Conservation (phyloP, 306 rosid genomes). For the Trifolium dubium region DNA sequence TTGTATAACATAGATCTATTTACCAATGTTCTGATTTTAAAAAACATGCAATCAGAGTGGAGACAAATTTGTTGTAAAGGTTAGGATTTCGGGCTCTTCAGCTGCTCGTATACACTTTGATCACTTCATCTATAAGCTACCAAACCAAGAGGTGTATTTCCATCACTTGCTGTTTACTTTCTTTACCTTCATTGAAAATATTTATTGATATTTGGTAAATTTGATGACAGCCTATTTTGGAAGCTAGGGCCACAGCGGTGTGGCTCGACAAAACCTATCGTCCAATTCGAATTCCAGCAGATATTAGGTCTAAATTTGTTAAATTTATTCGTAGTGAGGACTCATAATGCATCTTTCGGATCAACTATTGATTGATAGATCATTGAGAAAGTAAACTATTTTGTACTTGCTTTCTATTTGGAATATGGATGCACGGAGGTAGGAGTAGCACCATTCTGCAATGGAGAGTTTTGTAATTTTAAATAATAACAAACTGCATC, state of each 20-base stretch:
- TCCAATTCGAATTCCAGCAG: constrained; percentile 79
- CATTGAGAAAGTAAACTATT: constrained; percentile 29
- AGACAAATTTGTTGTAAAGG: constrained; percentile 73
- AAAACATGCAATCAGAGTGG: constrained; percentile 62
- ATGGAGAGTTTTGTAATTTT: neutral
- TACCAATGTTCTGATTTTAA: constrained; percentile 34
- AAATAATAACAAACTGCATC: too few species aligned
- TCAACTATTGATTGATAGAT: constrained; percentile 18
- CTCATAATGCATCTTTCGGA: constrained; percentile 38
- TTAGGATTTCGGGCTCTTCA: constrained; percentile 65
- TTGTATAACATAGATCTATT: constrained; percentile 21
- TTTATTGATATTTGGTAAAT: constrained; percentile 36
- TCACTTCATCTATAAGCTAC: constrained; percentile 76
- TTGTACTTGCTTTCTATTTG: constrained; percentile 18
- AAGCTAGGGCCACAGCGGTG: constrained; percentile 80
- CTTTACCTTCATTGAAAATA: neutral
- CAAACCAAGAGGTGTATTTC: constrained; percentile 72
- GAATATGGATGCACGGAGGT: constrained; percentile 6
- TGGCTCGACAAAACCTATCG: constrained; percentile 82
- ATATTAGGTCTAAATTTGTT: constrained; percentile 64
- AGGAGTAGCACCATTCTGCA: neutral
- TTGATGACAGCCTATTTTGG: constrained; percentile 73
- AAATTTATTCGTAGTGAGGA: constrained; percentile 53
- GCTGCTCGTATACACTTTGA: constrained; percentile 77
- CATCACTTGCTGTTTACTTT: neutral